phyloP scores from a whole-genome alignment of 495 filamentous ascomycete species.

The Tuber microsphaerosporum region DNA sequence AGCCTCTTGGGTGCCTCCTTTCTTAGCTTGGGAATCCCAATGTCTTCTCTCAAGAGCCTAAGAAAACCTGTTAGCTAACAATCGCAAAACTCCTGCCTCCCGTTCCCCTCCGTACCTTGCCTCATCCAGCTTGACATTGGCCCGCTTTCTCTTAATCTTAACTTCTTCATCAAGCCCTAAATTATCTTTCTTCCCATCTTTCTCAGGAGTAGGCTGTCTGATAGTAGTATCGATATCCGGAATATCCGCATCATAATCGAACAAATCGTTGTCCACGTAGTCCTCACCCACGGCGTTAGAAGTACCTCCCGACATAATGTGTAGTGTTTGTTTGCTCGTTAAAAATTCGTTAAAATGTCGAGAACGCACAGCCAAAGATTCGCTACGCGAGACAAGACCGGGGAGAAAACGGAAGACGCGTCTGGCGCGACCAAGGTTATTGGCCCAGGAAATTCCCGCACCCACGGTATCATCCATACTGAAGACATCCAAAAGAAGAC shows the following conservation, averaged over 20 bases:
- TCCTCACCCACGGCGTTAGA: conserved; percentile 36
- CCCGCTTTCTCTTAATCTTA: conserved; percentile 62
- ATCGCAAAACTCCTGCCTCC: neutral
- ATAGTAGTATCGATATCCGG: conserved; percentile 43
- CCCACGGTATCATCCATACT: conserved; percentile 4
- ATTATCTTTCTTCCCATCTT: conserved; percentile 41
- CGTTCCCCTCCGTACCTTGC: conserved; percentile 50
- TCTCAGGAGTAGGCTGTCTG: conserved; percentile 41
- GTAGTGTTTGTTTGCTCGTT: neutral
- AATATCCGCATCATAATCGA: conserved; percentile 62
- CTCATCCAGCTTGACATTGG: conserved; percentile 82
- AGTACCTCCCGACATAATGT: conserved; percentile 18
- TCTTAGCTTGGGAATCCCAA: conserved; percentile 76
- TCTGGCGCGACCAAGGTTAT: conserved; percentile 6
- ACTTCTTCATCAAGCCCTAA: conserved; percentile 84
- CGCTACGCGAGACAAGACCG: conserved; percentile 6
- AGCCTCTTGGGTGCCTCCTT: conserved; percentile 62
- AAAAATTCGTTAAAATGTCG: neutral
- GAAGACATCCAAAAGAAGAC: conserved; percentile 22
- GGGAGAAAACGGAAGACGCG: conserved; percentile 36
- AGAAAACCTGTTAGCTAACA: conserved; percentile 10
- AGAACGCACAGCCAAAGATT: neutral
- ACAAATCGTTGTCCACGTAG: conserved; percentile 52
- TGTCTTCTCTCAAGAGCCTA: conserved; percentile 63
- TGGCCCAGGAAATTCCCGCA: conserved; percentile 7